Conservation (phyloP, 2,329 filamentous ascomycete species). For the Fusarium sp. region DNA sequence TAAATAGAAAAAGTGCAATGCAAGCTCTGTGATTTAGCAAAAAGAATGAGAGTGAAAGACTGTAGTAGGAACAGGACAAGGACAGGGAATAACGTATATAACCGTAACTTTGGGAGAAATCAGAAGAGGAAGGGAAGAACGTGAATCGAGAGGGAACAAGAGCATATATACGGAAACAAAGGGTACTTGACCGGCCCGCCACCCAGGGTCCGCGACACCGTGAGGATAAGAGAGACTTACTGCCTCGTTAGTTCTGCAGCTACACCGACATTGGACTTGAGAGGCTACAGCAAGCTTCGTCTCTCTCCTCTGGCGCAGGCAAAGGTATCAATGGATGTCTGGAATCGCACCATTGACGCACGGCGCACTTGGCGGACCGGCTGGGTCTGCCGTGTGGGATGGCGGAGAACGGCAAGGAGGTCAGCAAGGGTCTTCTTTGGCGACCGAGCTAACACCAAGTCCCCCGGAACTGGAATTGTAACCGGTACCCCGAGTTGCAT, state of each 20-base stretch:
- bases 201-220: constrained; percentile 10
- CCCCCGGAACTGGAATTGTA: constrained; percentile 29
- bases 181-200: constrained; percentile 6
- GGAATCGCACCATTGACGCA: constrained; percentile 28
- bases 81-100: not conserved
- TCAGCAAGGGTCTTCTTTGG: constrained; percentile 26
- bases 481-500: not conserved
- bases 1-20: not conserved
- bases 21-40: not conserved
- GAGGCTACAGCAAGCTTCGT: constrained; percentile 13
- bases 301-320: constrained; percentile 3
- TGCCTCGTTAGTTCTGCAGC: constrained; percentile 7
- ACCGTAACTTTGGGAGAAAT: not conserved
- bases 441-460: not conserved
- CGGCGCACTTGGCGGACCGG: constrained; percentile 23
- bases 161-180: constrained; percentile 28
- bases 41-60: not conserved
- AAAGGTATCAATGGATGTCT: constrained; percentile 23
- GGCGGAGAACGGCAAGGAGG: constrained; percentile 16
- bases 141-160: constrained; percentile 22
- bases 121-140: not conserved
- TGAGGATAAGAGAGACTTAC: not conserved
- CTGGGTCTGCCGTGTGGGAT: constrained; percentile 22
- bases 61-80: not conserved
- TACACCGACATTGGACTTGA: constrained; percentile 25